These are phyloP conservation scores for Beta corolliflora DNA, from an alignment of 179 eudicot genomes.

Conservation along the genomic window DNA sequence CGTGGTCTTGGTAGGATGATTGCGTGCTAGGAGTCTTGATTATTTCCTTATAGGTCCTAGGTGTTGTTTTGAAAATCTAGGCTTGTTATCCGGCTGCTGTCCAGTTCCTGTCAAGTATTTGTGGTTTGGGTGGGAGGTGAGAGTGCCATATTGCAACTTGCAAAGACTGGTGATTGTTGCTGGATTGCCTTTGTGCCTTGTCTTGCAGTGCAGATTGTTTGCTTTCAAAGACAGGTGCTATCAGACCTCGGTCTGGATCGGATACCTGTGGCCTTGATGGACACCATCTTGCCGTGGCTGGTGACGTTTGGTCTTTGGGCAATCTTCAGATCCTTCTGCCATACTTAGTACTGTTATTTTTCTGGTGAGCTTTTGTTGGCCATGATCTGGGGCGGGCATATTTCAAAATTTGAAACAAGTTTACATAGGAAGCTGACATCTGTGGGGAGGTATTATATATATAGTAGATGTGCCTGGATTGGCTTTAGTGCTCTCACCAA, in stretches of 20 bases:
- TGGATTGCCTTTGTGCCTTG: constrained; percentile 23
- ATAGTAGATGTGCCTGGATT: constrained; percentile 31
- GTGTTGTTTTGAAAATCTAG: constrained; percentile 26
- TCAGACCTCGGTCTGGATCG: constrained; percentile 3
- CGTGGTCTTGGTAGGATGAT: constrained; percentile 95
- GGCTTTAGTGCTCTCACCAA: constrained; percentile 47
- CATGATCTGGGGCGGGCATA: constrained; percentile 13
- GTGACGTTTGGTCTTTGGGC: constrained; percentile 8
- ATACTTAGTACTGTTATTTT: background rate
- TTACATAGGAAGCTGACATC: constrained; percentile 24
- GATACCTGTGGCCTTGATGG: constrained; percentile 2
- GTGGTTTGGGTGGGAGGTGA: constrained; percentile 62
- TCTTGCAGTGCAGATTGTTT: constrained; percentile 13
- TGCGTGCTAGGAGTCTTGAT: constrained; percentile 53
- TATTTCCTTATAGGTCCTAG: constrained; percentile 32
- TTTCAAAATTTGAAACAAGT: background rate
- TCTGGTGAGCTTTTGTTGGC: background rate
- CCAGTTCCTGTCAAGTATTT: constrained; percentile 55
- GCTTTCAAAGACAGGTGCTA: constrained; percentile 9
- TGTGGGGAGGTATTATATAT: constrained; percentile 18
- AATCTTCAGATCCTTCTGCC: constrained; percentile 14
- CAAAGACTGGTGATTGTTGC: constrained; percentile 13
- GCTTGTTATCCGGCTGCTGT: constrained; percentile 85
- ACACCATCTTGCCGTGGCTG: constrained; percentile 8
- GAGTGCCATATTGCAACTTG: constrained; percentile 27